Percentiles rank a stretch among this genome's conserved stretches.
These are phyloP conservation scores for Cladosporium sphaerospermum DNA, from an alignment of 2,329 filamentous ascomycete genomes.

Conservation along the genomic window DNA sequence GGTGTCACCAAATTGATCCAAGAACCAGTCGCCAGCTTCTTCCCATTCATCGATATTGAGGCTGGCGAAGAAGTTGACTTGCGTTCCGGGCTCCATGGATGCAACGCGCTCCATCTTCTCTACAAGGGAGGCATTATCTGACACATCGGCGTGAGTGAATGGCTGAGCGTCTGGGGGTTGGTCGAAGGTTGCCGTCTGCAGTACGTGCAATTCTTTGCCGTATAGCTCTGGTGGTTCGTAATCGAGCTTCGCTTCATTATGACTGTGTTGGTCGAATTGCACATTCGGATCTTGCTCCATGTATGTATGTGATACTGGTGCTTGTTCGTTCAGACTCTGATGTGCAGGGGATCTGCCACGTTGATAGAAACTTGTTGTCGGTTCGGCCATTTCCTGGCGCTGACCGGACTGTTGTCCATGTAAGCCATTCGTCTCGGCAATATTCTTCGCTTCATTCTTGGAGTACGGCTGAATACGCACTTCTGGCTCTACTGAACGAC, in stretches of 20 bases:
- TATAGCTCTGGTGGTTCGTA: constrained; percentile 21
- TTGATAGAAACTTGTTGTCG: no score
- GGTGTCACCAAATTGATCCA: constrained; percentile 48
- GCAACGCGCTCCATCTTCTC: constrained; percentile 18
- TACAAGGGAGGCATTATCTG: constrained; percentile 15
- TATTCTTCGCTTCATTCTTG: no score
- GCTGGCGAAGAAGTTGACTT: constrained; percentile 46
- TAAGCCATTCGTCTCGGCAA: no score
- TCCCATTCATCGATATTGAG: constrained; percentile 54
- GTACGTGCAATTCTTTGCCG: constrained; percentile 21
- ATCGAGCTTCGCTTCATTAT: constrained; percentile 20
- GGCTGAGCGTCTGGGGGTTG: constrained; percentile 17
- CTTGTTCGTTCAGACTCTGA: not conserved
- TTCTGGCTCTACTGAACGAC: no score
- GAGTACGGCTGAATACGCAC: no score
- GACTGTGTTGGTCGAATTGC: not conserved
- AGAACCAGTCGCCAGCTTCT: constrained; percentile 55
- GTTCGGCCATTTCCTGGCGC: no score
- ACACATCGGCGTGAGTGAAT: constrained; percentile 11
- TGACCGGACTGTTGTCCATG: no score
- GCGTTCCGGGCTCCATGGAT: constrained; percentile 26
- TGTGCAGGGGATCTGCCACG: not conserved
- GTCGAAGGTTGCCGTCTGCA: constrained; percentile 27
- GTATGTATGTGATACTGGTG: not conserved
- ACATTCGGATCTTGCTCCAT: not conserved